phyloP scores from a whole-genome alignment of 192 early-diverging fungal species.

The Entomortierella lignicola region DNA sequence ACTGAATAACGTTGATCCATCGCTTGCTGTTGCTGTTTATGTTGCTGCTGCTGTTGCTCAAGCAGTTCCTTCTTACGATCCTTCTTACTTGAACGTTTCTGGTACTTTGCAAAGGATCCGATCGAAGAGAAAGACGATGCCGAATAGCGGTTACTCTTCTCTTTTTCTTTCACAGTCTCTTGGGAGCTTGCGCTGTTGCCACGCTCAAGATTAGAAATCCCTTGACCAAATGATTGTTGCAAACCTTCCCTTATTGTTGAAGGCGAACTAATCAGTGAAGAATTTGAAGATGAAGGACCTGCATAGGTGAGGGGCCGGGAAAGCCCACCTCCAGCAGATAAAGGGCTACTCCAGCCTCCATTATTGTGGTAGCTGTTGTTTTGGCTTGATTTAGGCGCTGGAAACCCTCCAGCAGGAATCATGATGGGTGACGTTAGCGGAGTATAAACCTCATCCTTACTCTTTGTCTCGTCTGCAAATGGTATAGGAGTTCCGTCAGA shows the following conservation, averaged over 20 bases:
- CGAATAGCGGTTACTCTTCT: slow-evolving; percentile 36
- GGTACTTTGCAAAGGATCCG: slow-evolving; percentile 33
- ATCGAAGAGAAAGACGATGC: slow-evolving; percentile 40
- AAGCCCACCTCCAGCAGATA: slow-evolving; percentile 22
- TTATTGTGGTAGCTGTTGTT: neutral
- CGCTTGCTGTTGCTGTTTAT: slow-evolving; percentile 19
- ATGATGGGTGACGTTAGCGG: slow-evolving; percentile 47
- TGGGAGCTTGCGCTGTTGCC: neutral
- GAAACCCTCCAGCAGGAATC: slow-evolving; percentile 44
- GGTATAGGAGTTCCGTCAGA: slow-evolving; percentile 26
- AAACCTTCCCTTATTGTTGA: neutral
- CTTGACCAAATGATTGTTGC: neutral
- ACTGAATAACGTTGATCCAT: slow-evolving; percentile 38
- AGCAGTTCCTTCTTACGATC: slow-evolving; percentile 25
- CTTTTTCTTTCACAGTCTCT: slow-evolving; percentile 15
- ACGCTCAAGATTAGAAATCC: slow-evolving; percentile 1
- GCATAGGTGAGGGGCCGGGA: slow-evolving; percentile 32
- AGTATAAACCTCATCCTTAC: slow-evolving; percentile 49
- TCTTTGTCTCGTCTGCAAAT: slow-evolving; percentile 38
- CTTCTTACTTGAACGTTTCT: slow-evolving; percentile 39
- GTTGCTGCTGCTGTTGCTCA: slow-evolving; percentile 14
- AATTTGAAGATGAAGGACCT: slow-evolving; percentile 20
- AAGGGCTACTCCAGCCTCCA: slow-evolving; percentile 28
- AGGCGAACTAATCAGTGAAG: slow-evolving; percentile 27
- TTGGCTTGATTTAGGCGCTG: neutral